Percentiles rank a stretch among this genome's conserved stretches.
Evolutionary conservation across 345 rosid species (phyloP).

Genomic region (Camelina sativa): DNA sequence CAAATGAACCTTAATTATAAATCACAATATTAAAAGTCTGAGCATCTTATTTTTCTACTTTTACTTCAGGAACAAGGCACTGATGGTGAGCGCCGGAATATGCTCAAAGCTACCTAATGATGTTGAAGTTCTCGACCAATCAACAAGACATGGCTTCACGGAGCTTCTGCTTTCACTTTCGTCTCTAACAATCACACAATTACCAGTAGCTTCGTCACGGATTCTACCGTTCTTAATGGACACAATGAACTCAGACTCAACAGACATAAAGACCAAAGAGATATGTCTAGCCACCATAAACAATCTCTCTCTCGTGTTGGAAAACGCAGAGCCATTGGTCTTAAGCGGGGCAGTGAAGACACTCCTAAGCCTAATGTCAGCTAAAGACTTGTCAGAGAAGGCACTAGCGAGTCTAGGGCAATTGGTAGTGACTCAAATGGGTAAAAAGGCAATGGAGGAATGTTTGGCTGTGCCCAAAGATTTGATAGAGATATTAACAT

Average conservation of each 20-base stretch:
- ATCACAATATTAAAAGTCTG: neutral
- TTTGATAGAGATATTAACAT: conserved; percentile 77
- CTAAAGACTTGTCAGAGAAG: conserved; percentile 63
- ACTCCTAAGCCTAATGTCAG: conserved; percentile 54
- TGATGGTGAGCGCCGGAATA: conserved; percentile 82
- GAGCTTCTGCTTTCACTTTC: conserved; percentile 70
- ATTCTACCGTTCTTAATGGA: conserved; percentile 59
- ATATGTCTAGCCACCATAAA: conserved; percentile 60
- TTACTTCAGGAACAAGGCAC: conserved; percentile 75
- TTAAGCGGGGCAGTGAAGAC: conserved; percentile 57
- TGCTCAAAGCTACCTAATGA: conserved; percentile 67
- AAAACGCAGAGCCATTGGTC: conserved; percentile 64
- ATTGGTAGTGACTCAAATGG: conserved; percentile 75
- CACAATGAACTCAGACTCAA: conserved; percentile 53
- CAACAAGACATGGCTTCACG: conserved; percentile 57
- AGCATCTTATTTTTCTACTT: conserved; percentile 9
- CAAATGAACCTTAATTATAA: neutral
- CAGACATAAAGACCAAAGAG: conserved; percentile 57
- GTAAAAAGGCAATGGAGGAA: conserved; percentile 75
- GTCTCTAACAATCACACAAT: conserved; percentile 54
- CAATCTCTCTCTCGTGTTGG: conserved; percentile 65
- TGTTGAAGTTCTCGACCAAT: conserved; percentile 51
- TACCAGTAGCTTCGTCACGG: conserved; percentile 53
- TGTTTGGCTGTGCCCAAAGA: conserved; percentile 56
- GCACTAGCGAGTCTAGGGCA: conserved; percentile 77